Conservation (phyloP, 805 yeast species). For the Phaffomyces antillensis region DNA sequence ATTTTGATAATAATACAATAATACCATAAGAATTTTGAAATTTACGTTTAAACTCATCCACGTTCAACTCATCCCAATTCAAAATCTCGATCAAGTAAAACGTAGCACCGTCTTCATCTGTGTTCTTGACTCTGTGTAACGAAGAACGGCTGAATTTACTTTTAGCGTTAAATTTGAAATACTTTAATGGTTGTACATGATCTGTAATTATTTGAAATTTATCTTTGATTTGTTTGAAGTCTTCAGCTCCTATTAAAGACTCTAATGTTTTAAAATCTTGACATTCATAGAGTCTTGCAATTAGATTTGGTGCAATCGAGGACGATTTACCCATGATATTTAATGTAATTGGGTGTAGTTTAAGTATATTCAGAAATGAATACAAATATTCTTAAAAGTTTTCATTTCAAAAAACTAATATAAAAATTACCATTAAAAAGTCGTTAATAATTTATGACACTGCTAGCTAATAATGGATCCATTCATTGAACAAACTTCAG, state of each 20-base stretch:
- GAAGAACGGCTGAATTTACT: not conserved
- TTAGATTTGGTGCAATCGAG: not conserved
- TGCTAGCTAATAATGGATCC: too few relatives aligned
- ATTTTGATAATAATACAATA: slow-evolving; percentile 1
- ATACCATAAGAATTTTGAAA: slow-evolving; percentile 3
- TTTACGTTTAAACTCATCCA: not conserved
- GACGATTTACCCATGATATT: not conserved
- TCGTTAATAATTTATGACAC: too few relatives aligned
- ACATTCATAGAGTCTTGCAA: not conserved
- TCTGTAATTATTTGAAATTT: slow-evolving; percentile 5
- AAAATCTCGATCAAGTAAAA: slow-evolving; percentile 6
- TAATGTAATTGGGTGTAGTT: too few relatives aligned
- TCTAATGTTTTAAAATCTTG: not conserved
- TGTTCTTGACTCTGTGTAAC: not conserved
- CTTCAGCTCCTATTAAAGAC: not conserved
- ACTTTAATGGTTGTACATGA: slow-evolving; percentile 5
- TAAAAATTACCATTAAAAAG: too few relatives aligned
- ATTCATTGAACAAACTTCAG: not conserved
- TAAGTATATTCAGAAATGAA: too few relatives aligned
- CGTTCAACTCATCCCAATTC: slow-evolving; percentile 1
- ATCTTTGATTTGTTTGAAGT: not conserved
- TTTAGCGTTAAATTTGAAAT: not conserved
- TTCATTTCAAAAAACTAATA: too few relatives aligned
- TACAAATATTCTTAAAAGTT: not conserved
- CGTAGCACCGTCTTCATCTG: not conserved